Conservation (phyloP, 345 rosid species). For the Garcia nutans region DNA sequence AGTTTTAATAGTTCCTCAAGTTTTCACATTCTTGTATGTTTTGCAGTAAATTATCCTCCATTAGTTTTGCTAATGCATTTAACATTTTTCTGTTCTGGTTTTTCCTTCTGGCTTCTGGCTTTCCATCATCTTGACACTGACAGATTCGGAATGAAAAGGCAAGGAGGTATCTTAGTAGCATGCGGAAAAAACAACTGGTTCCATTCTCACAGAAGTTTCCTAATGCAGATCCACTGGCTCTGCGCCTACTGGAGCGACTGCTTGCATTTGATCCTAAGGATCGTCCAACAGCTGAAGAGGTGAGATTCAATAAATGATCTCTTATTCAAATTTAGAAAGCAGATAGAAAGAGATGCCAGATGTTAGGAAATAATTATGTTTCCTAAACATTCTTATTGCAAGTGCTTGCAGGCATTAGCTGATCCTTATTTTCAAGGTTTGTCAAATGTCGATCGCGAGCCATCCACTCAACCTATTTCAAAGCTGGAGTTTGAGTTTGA, state of each 20-base stretch:
- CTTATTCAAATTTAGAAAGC: background rate
- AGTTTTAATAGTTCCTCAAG: background rate
- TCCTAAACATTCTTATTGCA: conserved; percentile 15
- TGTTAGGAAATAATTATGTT: background rate
- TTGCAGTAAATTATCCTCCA: background rate
- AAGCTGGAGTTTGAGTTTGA: conserved; percentile 98
- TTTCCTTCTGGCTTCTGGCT: conserved; percentile 2
- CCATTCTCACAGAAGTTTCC: conserved; percentile 86
- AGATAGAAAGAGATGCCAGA: background rate
- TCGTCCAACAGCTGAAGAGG: conserved; percentile 91
- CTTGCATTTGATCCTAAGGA: conserved; percentile 99
- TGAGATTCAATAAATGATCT: conserved; percentile 17
- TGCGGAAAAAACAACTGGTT: conserved; percentile 82
- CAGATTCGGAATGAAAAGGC: conserved; percentile 99
- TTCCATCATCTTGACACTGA: conserved; percentile 19
- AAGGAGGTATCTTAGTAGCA: conserved; percentile 89
- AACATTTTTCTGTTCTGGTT: conserved; percentile 5
- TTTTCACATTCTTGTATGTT: background rate
- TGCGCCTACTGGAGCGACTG: conserved; percentile 63
- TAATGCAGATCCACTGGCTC: conserved; percentile 75
- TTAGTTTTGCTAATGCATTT: background rate
- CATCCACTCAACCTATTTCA: conserved; percentile 83
- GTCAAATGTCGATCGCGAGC: conserved; percentile 88
- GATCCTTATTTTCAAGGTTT: conserved; percentile 88
- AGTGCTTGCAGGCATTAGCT: conserved; percentile 68